Evolutionary conservation across 2,329 filamentous ascomycete genomes (phyloP), one percentile per base, ranked within the genome.

Genomic region (Aureobasidium sp.): DNA sequence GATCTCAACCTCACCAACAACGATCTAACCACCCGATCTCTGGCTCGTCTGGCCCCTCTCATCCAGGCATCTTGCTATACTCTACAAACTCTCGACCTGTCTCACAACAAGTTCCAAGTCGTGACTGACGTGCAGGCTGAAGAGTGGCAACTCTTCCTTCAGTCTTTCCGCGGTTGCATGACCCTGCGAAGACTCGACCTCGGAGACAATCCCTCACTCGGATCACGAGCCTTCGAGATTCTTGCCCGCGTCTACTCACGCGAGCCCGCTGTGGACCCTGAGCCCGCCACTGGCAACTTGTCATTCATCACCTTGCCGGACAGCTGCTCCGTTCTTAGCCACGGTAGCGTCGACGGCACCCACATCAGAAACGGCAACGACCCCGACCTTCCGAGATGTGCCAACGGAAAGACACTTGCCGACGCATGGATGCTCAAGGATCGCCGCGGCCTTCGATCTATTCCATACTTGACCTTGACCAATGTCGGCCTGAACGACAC

Each of bases 1-100:
- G 78, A 79, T 63, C 68, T 82, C 25, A 76, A 78, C 63, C 68
- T 82, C 5, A 72, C 72, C 42, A 72, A 72, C 31, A 82, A 82
- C 65, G 63, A 66, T 11, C 71, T 82, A 34, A 81, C 77, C 0
- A 71, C 74, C 5, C 63, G 65, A 8, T 74, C 76, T 4, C 72
- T 82, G 20, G 68, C 67, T 9, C 71, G 71, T 47, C 71, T 82
- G 3, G 74, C 75, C 2, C 68, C 70, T 22, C 70, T 80, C 37
- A 72, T 82, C 51, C 65, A 68, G 14, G 68, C 76, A n/a, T 74
- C 75, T 8, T 63, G 67, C n/a, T 71, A 72, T n/a, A 77, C 79
- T 42, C 67, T 82, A 17, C 74, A 74, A 63, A 76, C 78, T 29
- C 68, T 82, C 22, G 76, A 81, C 64, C 67, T 82, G 8, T 77